Percentiles rank a stretch among this genome's conserved stretches.
phyloP scores from a whole-genome alignment of 192 early-diverging fungal species.

The Backusella sp. region DNA sequence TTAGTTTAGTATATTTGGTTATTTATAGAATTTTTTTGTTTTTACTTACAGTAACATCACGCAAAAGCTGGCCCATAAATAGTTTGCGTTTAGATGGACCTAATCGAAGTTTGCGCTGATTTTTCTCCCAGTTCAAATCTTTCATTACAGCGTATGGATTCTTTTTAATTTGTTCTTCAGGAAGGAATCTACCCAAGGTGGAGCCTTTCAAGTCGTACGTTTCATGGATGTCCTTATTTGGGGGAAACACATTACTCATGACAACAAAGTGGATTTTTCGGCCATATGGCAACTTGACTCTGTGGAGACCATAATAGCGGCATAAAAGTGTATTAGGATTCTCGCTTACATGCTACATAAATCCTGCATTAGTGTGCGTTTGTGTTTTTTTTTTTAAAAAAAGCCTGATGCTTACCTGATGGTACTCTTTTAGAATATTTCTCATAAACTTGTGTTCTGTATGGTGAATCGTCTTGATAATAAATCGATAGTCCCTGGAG shows the following conservation, averaged over 20 bases:
- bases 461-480: constrained; percentile 98
- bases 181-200: constrained; percentile 79
- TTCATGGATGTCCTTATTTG: constrained; percentile 97
- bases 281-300: constrained; percentile 91
- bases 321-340: constrained; percentile 91
- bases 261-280: constrained; percentile 98
- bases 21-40: not conserved
- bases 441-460: constrained; percentile 95
- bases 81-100: constrained; percentile 80
- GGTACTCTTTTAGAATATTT: constrained; percentile 85
- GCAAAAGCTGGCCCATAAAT: constrained; percentile 86
- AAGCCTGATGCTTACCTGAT: constrained; percentile 42
- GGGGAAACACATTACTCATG: constrained; percentile 98
- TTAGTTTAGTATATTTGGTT: not conserved
- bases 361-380: not conserved
- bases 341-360: constrained; percentile 69
- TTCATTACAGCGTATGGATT: constrained; percentile 93
- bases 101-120: constrained; percentile 71
- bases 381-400: not conserved
- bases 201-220: constrained; percentile 97
- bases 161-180: constrained; percentile 71
- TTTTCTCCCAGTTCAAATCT: constrained; percentile 93
- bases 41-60: constrained; percentile 73
- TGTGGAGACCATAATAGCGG: constrained; percentile 93
- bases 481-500: constrained; percentile 97